phyloP scores from a whole-genome alignment of 495 filamentous ascomycete species.

The Cairneyella variabilis region DNA sequence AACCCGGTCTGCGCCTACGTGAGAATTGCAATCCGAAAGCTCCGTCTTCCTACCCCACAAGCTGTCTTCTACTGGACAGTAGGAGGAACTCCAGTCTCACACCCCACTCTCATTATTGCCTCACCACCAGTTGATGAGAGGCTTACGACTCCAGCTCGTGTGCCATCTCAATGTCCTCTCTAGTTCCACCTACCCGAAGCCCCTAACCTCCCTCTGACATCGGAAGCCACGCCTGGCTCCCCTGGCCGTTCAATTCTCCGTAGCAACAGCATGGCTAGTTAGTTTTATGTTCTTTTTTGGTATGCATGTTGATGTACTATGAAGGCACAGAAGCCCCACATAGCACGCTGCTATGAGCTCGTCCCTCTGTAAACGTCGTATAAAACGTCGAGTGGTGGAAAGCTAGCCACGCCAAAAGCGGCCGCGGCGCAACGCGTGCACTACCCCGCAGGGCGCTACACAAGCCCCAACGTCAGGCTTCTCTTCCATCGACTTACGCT shows the following conservation, averaged over 20 bases:
- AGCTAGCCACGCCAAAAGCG: not conserved
- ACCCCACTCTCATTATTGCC: no score
- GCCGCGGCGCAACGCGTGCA: not conserved
- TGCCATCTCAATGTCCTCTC: no score
- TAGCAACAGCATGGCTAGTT: not conserved
- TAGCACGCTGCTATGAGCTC: not conserved
- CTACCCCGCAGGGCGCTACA: slow-evolving; percentile 11
- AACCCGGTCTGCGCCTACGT: no score
- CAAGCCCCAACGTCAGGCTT: not conserved
- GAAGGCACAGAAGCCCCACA: slow-evolving; percentile 6
- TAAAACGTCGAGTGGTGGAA: not conserved
- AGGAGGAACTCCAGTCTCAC: no score
- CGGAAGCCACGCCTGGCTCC: not conserved
- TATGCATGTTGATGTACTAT: not conserved
- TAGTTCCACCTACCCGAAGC: not conserved
- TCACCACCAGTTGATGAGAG: no score
- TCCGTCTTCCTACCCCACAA: no score
- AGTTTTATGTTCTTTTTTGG: not conserved
- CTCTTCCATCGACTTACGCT: not conserved
- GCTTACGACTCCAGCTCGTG: no score
- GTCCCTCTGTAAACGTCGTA: not conserved
- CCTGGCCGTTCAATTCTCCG: not conserved
- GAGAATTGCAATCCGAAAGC: no score
- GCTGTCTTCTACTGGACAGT: no score
- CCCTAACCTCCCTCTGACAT: not conserved